These are phyloP conservation scores for Alternaria infectoria DNA, from an alignment of 2,329 filamentous ascomycete species.

Conservation along the genomic window DNA sequence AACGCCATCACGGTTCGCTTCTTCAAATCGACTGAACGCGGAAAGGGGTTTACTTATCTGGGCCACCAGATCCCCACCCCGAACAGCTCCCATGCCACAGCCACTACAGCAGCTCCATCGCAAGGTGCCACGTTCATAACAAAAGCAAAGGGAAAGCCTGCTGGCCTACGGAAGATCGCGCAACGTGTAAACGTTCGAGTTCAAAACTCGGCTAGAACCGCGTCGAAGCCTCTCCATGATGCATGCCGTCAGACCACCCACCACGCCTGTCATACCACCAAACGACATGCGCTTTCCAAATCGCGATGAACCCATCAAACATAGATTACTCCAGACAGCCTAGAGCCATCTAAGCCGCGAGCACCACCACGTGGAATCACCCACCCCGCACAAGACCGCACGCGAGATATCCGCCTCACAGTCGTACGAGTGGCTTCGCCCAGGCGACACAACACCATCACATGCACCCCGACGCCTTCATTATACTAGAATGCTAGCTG, in stretches of 20 bases:
- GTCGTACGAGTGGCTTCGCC: not conserved
- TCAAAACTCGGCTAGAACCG: not conserved
- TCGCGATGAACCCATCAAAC: not conserved
- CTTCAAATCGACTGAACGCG: not conserved
- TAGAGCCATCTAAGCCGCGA: not conserved
- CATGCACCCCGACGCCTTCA: not conserved
- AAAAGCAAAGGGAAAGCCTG: not conserved
- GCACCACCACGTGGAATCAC: not conserved
- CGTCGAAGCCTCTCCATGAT: not conserved
- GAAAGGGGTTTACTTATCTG: not conserved
- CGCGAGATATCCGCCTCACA: not conserved
- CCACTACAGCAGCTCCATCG: not conserved
- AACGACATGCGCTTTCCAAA: not conserved
- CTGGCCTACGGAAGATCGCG: rapidly evolving
- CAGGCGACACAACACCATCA: not conserved
- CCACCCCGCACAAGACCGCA: not conserved
- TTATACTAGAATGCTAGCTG: not conserved
- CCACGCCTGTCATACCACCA: not conserved
- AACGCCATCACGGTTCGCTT: not conserved
- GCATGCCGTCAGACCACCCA: not conserved
- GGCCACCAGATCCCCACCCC: not conserved
- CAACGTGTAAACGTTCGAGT: too few relatives aligned
- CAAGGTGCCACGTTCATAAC: not conserved
- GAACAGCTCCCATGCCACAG: not conserved
- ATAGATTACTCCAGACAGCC: not conserved